phyloP scores from a whole-genome alignment of 1,284 basidiomycete genomes.

The Sporisorium iseilematis-ciliati region DNA sequence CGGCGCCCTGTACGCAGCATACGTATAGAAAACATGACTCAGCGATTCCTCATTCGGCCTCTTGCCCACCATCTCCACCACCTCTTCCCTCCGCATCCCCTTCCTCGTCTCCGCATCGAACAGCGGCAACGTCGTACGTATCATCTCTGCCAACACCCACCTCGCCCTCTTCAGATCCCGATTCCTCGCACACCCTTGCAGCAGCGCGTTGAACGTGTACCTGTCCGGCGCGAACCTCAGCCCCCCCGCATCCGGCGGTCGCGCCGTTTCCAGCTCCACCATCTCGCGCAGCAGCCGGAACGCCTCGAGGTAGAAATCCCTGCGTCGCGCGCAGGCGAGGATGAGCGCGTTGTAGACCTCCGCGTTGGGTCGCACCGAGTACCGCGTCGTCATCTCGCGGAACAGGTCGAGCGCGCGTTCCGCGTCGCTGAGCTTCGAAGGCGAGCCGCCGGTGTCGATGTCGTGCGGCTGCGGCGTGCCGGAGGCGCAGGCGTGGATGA shows the following conservation, averaged over 20 bases:
- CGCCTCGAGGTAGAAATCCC: slow-evolving; percentile 61
- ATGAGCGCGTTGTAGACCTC: slow-evolving; percentile 86
- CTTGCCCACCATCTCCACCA: slow-evolving; percentile 49
- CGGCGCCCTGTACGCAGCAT: slow-evolving; percentile 80
- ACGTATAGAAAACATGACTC: slow-evolving; percentile 87
- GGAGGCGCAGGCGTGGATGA: slow-evolving; percentile 87
- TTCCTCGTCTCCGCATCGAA: slow-evolving; percentile 25
- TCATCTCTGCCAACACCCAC: slow-evolving; percentile 92
- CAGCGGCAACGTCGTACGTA: slow-evolving; percentile 70
- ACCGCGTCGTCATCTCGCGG: slow-evolving; percentile 85
- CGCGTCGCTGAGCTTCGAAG: slow-evolving; percentile 75
- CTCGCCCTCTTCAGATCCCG: slow-evolving; percentile 85
- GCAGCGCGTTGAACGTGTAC: slow-evolving; percentile 82
- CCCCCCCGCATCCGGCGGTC: slow-evolving; percentile 75
- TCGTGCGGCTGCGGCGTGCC: slow-evolving; percentile 72
- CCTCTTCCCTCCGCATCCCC: slow-evolving; percentile 40
- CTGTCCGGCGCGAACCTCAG: slow-evolving; percentile 76
- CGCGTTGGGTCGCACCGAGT: slow-evolving; percentile 76
- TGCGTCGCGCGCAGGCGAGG: slow-evolving; percentile 75
- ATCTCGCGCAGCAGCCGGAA: slow-evolving; percentile 73
- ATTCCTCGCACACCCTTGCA: slow-evolving; percentile 87
- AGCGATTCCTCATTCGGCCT: slow-evolving; percentile 80
- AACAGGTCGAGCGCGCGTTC: slow-evolving; percentile 93
- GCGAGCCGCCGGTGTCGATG: slow-evolving; percentile 17
- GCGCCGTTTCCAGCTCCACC: slow-evolving; percentile 79